Conservation (phyloP, 2,329 filamentous ascomycete species). For the Calonectria leucothoes region DNA sequence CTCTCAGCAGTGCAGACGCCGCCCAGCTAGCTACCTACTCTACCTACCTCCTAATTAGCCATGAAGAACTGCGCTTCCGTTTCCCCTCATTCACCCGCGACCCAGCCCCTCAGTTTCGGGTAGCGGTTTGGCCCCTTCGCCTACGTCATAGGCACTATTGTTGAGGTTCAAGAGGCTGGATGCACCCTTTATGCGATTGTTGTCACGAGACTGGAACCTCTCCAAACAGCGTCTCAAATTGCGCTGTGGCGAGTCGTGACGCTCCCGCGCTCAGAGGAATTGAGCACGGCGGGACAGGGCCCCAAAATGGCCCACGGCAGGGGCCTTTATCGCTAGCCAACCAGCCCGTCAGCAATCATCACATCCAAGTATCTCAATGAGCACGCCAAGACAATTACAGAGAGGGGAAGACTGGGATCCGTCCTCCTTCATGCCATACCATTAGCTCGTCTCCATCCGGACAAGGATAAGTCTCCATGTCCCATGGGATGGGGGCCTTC, state of each 20-base stretch:
- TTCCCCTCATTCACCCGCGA: constrained; percentile 6
- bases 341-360: constrained; percentile 7
- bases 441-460: constrained; percentile 8
- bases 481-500: constrained; percentile 22
- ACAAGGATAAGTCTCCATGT: constrained; percentile 16
- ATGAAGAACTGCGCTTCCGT: not conserved
- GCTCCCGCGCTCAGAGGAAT: not conserved
- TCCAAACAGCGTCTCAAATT: not conserved
- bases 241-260: not conserved
- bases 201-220: not conserved
- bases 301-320: not conserved
- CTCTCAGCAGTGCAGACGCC: constrained; percentile 13
- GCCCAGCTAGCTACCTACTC: not conserved
- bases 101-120: not conserved
- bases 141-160: constrained; percentile 8
- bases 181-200: not conserved
- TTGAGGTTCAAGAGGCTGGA: constrained; percentile 1
- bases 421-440: constrained; percentile 13
- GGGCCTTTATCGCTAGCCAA: constrained; percentile 20
- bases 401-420: constrained; percentile 13
- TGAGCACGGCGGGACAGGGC: not conserved
- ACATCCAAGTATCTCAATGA: not conserved
- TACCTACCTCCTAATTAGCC: too few species aligned
- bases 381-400: constrained; percentile 7
- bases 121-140: not conserved